These are phyloP conservation scores for Nemania bipapillata DNA, from an alignment of 2,329 filamentous ascomycete species.

Conservation along the genomic window DNA sequence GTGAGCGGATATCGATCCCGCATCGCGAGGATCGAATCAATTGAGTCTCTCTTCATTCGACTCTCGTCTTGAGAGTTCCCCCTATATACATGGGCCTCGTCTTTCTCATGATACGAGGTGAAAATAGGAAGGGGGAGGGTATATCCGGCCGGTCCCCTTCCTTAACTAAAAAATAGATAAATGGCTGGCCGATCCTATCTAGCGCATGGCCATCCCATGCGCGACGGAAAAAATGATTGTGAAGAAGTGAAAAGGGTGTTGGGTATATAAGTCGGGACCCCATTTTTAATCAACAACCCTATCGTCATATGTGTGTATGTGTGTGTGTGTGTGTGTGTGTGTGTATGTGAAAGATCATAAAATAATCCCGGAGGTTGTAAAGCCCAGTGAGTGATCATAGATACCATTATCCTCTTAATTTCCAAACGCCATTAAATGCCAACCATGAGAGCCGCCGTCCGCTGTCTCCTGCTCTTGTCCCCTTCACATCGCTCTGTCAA, in stretches of 20 bases:
- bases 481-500: neutral
- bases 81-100: constrained; percentile 33
- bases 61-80: constrained; percentile 1
- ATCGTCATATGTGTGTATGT: constrained; percentile 1
- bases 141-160: constrained; percentile 34
- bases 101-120: neutral
- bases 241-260: constrained; percentile 26
- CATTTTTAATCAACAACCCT: constrained; percentile 10
- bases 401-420: constrained; percentile 20
- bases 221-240: constrained; percentile 29
- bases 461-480: neutral
- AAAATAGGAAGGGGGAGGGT: constrained; percentile 28
- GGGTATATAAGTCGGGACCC: constrained; percentile 7
- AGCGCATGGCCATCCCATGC: constrained; percentile 35
- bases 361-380: constrained; percentile 5
- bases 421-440: constrained; percentile 38
- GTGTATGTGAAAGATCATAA: neutral
- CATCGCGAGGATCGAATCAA: neutral
- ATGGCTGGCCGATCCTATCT: constrained; percentile 27
- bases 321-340: constrained; percentile 9
- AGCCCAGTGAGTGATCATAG: neutral
- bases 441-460: neutral
- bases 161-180: constrained; percentile 15
- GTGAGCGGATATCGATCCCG: neutral
- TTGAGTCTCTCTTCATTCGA: neutral